Base-by-base conservation (phyloP, 2,329 filamentous ascomycete species). In the Chalaropsis thielavioides region DNA sequence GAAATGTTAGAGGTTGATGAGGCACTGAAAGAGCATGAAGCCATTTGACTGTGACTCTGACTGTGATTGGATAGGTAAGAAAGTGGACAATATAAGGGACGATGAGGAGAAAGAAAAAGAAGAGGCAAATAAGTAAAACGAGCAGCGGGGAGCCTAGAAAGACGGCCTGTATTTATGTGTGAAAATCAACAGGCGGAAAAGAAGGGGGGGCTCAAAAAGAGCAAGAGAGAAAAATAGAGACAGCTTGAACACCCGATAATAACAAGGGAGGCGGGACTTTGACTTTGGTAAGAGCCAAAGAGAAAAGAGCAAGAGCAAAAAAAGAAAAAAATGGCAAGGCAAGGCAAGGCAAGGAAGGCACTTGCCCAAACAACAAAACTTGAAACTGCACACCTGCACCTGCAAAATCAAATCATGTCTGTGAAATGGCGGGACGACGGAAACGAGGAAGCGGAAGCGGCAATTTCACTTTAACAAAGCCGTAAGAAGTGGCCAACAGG, bases 1-100 rank as follows among this genome's bases (percentile, higher is more conserved):
- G 78, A 78, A 72, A 80, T 77, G 74, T 82, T 79, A 72, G 76
- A 76, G 70, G 74, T 77, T 70, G 75, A 74, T 70, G 76, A 76
- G 69, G 76, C 51, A 56, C 51, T 81, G 73, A 76, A 75, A 68
- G 76, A 66, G 59, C 46, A 58, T n/a, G 61, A 64, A 62, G 64
- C 64, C 64, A 65, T 65, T 65, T 38, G 61, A 49, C 51, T 7
- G 51, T 38, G 51, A 56, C 51, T 56, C 24, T 35, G 46, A 13
- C 46, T 24, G 46, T 24, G 24, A 51, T 19, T 17, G 15, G 43
- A 38, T 6, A 56, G 31, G 15, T 54, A 15, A 66, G 24, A 59
- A 59, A 31, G 13, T 15, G 35, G 19, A 44, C 3, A 56, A 58
- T 44, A 24, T 43, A 63, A 27, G 41, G 59, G 41, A 24, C 35